Conservation (phyloP, 495 filamentous ascomycete genomes). For the Aspergillus panamensis region DNA sequence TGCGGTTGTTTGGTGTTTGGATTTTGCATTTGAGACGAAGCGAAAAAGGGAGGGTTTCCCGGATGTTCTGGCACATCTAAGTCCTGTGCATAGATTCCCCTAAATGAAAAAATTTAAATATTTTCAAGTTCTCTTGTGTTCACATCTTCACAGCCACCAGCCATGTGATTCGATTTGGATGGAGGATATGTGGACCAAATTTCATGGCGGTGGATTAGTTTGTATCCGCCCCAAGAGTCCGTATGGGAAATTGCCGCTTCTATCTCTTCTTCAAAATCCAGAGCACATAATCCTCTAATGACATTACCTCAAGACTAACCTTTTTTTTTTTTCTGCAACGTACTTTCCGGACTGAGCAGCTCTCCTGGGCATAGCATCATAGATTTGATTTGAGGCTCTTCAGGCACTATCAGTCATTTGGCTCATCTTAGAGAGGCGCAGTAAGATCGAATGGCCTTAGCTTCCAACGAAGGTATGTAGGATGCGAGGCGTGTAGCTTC, state of each 20-base stretch:
- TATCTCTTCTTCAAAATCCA: background rate
- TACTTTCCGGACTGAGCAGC: background rate
- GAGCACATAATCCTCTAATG: conserved; percentile 1
- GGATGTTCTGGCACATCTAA: conserved; percentile 41
- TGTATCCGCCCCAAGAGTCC: background rate
- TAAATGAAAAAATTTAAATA: conserved; percentile 49
- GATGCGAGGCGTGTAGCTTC: no score
- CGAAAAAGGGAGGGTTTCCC: conserved; percentile 36
- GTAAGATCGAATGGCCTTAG: no score
- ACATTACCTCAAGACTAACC: background rate
- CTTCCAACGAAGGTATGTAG: no score
- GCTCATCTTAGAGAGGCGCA: no score
- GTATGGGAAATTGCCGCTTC: background rate
- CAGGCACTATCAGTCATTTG: no score
- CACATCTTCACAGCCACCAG: background rate
- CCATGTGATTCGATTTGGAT: background rate
- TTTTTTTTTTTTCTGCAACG: background rate
- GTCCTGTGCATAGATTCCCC: conserved; percentile 52
- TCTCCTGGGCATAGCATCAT: no score
- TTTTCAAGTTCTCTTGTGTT: conserved; percentile 37
- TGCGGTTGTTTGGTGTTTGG: conserved; percentile 47
- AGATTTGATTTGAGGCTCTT: no score
- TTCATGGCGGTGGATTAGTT: background rate
- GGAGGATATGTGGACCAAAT: background rate
- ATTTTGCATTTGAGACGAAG: conserved; percentile 45